Evolutionary conservation across 1,284 basidiomycete species (phyloP), one percentile per base, ranked within the genome.

Genomic region (Kalmanozyma brasiliensis): DNA sequence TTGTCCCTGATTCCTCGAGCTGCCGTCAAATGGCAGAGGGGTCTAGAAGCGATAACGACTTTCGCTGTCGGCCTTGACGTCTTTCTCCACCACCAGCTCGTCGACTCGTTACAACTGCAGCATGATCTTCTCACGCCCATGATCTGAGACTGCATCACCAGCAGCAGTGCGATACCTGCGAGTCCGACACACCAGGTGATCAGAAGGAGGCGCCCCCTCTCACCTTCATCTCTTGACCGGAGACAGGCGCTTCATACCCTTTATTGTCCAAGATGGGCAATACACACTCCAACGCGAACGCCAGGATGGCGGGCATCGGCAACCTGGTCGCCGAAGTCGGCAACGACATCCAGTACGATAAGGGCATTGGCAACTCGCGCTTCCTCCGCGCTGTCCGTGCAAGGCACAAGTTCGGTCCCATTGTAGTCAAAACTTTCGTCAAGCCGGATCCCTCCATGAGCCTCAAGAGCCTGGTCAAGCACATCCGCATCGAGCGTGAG

Each of bases 311-410:
- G 2, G 73, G 76, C 43, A 59, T 78, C 44, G 62, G 64, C 48
- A 77, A 71, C 46, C 67, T 78, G 13, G 62, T 79, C 32, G 66
- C 64, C 10, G 77, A 79, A 51, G 56, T 77, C 9, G 77, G 74
- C 44, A 62, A 67, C 45, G 76, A 79, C 38, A 69, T 79, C 33
- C 77, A 79, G 44, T 79, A 79, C 44, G 77, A 79, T 49, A 67
- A 67, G 47, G 74, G 91, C 81, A 85, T 94, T 81, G 93, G 90
- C 37, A 89, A 91, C n/a, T 91, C 94, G 8, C 89, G 95, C 17
- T 98, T 98, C 80, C 87, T 98, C 70, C 97, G 97, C 85, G 91
- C 94, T 0, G 93, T 93, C 55, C 87, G 89, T 60, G 92, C 89
- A 51, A 85, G 88, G 34, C 91, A 92, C 83, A 84, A 85, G 44